A percentile compares a stretch with the other conserved stretches of the same genome.
phyloP scores from a whole-genome alignment of 148 eudicot genomes.

The Hydrangea macrophylla region DNA sequence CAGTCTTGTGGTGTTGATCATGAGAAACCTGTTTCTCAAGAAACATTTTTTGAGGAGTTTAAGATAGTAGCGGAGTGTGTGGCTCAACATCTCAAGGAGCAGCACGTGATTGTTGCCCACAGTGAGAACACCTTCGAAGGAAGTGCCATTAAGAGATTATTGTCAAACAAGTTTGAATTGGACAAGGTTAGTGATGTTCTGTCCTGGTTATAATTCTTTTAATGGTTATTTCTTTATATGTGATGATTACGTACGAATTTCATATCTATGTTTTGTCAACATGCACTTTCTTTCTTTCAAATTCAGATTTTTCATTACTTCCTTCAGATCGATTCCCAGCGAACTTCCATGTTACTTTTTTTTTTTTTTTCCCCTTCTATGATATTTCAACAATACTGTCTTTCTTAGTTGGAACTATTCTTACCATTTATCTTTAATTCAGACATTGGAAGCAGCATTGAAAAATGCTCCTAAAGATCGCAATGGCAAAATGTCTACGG shows the following conservation, averaged over 20 bases:
- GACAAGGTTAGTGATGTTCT: constrained; percentile 69
- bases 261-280: too few species aligned
- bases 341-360: too few species aligned
- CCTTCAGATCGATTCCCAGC: not conserved
- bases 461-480: constrained; percentile 56
- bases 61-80: constrained; percentile 51
- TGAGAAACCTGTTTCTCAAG: constrained; percentile 46
- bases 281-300: too few species aligned
- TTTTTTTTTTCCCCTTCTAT: not conserved
- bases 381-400: not conserved
- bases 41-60: constrained; percentile 55
- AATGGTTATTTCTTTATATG: not conserved
- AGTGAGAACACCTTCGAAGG: constrained; percentile 85
- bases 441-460: constrained; percentile 62
- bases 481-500: constrained; percentile 61
- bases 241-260: not conserved
- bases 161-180: constrained; percentile 73
- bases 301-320: too few species aligned
- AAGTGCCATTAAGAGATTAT: constrained; percentile 59
- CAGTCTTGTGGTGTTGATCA: constrained; percentile 25
- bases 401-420: not conserved
- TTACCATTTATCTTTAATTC: constrained; percentile 1
- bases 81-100: constrained; percentile 66
- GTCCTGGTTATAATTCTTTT: too few species aligned
- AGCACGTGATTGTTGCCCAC: constrained; percentile 92